phyloP scores from a whole-genome alignment of 225 moss, liverwort and hornwort genomes.

The Takakia lepidozioides region DNA sequence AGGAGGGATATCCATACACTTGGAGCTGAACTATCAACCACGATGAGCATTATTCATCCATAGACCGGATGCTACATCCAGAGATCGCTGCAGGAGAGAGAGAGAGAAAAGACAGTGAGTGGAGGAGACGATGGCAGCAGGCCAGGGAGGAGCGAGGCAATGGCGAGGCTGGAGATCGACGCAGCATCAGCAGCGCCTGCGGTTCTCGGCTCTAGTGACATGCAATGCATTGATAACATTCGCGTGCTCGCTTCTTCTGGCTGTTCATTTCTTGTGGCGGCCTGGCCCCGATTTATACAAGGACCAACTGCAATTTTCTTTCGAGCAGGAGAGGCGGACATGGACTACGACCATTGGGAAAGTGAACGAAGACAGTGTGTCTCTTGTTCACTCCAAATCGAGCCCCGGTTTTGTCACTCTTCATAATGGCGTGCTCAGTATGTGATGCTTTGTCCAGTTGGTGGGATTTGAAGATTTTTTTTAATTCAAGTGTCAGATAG shows the following conservation, averaged over 20 bases:
- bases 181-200: too few relatives aligned
- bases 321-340: background rate
- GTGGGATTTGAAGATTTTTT: too few relatives aligned
- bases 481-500: background rate
- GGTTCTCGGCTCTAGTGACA: slow-evolving; percentile 1
- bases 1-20: too few relatives aligned
- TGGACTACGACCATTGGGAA: slow-evolving; percentile 1
- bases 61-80: too few relatives aligned
- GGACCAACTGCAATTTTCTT: background rate
- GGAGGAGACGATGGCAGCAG: too few relatives aligned
- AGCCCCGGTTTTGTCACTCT: slow-evolving; percentile 15
- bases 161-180: too few relatives aligned
- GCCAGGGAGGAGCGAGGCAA: too few relatives aligned
- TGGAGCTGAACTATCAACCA: too few relatives aligned
- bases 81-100: too few relatives aligned
- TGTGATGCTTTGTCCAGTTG: slow-evolving; percentile 9
- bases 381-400: background rate
- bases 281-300: background rate
- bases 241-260: slow-evolving; percentile 13
- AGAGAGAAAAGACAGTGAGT: too few relatives aligned
- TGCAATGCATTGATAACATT: slow-evolving; percentile 12
- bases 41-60: too few relatives aligned
- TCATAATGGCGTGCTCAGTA: slow-evolving; percentile 22
- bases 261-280: slow-evolving; percentile 10
- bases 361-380: background rate